Percentiles rank a stretch among this genome's conserved stretches.
Conservation (phyloP, 208 protist genomes). For the Lotmaria passim region DNA sequence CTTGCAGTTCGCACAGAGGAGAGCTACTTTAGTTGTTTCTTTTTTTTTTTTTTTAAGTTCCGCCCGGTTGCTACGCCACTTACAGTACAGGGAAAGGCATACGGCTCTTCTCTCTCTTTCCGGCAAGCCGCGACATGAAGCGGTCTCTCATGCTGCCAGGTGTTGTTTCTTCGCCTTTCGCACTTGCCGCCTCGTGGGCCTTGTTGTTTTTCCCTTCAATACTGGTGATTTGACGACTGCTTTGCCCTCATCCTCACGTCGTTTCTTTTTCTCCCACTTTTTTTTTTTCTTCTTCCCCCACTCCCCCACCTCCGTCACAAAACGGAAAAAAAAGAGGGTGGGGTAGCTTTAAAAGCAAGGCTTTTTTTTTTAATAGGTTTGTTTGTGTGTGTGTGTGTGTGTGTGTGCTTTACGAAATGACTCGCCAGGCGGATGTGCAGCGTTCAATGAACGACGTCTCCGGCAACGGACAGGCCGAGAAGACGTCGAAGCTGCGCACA, state of each 20-base stretch:
- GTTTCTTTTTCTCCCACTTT: not conserved
- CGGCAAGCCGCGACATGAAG: too few relatives aligned
- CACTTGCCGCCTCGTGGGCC: not conserved
- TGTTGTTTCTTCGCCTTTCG: not conserved
- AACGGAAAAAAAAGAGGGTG: conserved; percentile 4
- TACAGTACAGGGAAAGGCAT: too few relatives aligned
- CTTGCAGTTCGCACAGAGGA: too few relatives aligned
- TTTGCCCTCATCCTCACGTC: not conserved
- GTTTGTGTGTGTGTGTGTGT: not conserved
- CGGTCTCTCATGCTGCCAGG: not conserved
- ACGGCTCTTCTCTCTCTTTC: too few relatives aligned
- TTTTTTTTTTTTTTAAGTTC: too few relatives aligned
- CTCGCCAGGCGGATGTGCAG: conserved; percentile 75
- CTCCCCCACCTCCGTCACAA: too few relatives aligned
- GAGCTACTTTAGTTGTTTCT: too few relatives aligned
- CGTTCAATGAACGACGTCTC: conserved; percentile 77
- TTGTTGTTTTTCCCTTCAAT: not conserved
- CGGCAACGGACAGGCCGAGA: conserved; percentile 57
- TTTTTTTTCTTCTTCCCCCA: too few relatives aligned
- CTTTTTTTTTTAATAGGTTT: too few relatives aligned
- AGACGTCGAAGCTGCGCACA: conserved; percentile 68
- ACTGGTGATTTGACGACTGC: not conserved
- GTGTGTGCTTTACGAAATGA: conserved; percentile 39
- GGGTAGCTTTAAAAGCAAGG: too few relatives aligned
- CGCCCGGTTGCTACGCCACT: too few relatives aligned